phyloP scores from a whole-genome alignment of 495 filamentous ascomycete genomes.

The Penicillium coprophilum region DNA sequence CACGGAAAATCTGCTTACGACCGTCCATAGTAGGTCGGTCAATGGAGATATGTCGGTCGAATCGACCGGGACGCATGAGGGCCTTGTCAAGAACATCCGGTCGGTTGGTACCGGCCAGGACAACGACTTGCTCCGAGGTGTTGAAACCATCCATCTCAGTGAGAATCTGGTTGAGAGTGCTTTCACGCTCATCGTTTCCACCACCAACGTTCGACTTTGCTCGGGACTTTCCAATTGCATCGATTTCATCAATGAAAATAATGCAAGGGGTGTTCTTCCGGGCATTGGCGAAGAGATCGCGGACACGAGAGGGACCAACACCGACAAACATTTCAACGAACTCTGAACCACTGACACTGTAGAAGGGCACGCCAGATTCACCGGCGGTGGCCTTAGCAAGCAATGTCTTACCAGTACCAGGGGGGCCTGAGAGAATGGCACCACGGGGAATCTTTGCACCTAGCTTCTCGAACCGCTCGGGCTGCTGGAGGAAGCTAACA shows the following conservation, averaged over 20 bases:
- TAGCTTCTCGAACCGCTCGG: constrained; percentile 84
- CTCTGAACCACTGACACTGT: constrained; percentile 95
- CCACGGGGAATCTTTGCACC: constrained; percentile 97
- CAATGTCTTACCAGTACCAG: constrained; percentile 96
- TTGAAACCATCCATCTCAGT: constrained; percentile 99
- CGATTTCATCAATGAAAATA: constrained; percentile 99
- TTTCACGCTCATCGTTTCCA: constrained; percentile 95
- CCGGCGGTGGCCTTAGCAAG: constrained; percentile 96
- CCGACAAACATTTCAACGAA: constrained; percentile 99
- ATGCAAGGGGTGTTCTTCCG: constrained; percentile 97
- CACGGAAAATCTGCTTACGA: constrained; percentile 91
- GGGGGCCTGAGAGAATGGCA: constrained; percentile 92
- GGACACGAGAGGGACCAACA: constrained; percentile 91
- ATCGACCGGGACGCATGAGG: constrained; percentile 92
- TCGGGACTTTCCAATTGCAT: constrained; percentile 92
- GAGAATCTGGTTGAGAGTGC: constrained; percentile 94
- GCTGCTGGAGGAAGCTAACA: constrained; percentile 90
- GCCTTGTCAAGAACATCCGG: constrained; percentile 93
- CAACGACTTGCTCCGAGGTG: constrained; percentile 93
- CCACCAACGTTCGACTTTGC: constrained; percentile 73
- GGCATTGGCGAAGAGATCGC: constrained; percentile 92
- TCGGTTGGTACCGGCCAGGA: constrained; percentile 96
- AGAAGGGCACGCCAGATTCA: constrained; percentile 97
- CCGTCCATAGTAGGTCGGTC: constrained; percentile 96
- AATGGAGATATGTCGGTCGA: constrained; percentile 92